Evolutionary conservation across 1,139 yeast genomes (phyloP), one percentile per base, ranked within the genome.

Genomic region (Candida sp.): DNA sequence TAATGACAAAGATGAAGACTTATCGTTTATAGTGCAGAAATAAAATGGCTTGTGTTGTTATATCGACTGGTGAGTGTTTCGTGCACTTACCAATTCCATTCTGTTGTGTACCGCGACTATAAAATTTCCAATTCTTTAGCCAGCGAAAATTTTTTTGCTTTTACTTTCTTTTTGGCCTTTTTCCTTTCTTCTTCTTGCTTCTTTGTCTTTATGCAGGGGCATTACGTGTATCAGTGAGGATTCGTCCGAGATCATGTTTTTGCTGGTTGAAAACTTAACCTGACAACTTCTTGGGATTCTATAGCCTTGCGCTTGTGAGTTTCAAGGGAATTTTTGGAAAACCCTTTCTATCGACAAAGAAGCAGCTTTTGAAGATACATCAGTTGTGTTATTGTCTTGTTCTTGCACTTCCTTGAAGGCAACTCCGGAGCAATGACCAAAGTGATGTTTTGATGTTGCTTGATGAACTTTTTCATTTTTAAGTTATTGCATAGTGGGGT

Each of bases 191-290:
- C 49, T 48, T 49, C 68, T 67, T 70, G 66, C 66, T 67, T 72
- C 87, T 70, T 67, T 72, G 92, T 92, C 97, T 88, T 93, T 94
- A 91, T 93, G 98, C 99, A 89, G 90, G 98, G 98, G 98, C 97
- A 92, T 92, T 93, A 93, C 98, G 97, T 96, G 96, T 91, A 90
- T 93, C 98, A 92, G 97, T 93, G 99, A 93, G 98, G 98, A 94
- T 92, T 92, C 97, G 97, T 94, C 98, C 98, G 99, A 93, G 99
- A 91, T 91, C 96, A 96, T 93, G 98, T 93, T 90, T 92, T 93
- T 93, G 99, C 99, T 93, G 96, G 98, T 93, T 93, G 98, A 93
- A 93, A 93, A 92, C 94, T 88, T 87, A 88, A 90, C 94, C 96
- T 86, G 98, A 92, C 98, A 92, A 84, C 98, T 92, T 87, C 90